These are phyloP conservation scores for Calocybe gangraenosa DNA, from an alignment of 768 basidiomycete genomes.

Conservation along the genomic window DNA sequence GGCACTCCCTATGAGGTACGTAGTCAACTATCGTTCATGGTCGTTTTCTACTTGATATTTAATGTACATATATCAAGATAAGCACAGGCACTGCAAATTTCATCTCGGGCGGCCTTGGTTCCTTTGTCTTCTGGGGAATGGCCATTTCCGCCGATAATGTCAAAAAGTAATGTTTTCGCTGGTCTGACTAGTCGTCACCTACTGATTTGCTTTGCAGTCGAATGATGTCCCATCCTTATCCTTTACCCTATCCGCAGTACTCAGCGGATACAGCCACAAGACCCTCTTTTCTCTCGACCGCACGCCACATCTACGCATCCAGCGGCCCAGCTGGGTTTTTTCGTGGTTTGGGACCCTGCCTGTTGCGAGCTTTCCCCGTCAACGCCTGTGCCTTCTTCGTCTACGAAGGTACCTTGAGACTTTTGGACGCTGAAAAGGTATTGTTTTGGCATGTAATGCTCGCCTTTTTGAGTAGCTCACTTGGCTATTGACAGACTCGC, in stretches of 20 bases:
- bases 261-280: slow-evolving; percentile 22
- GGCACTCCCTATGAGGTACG: slow-evolving; percentile 60
- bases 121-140: slow-evolving; percentile 64
- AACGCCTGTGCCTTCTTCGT: slow-evolving; percentile 79
- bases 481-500: slow-evolving; percentile 39
- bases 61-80: slow-evolving; percentile 41
- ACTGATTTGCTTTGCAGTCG: slow-evolving; percentile 35
- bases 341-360: slow-evolving; percentile 63
- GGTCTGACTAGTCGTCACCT: slow-evolving; percentile 3
- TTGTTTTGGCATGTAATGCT: slow-evolving; percentile 5
- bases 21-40: slow-evolving; percentile 1
- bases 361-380: slow-evolving; percentile 72
- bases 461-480: no score
- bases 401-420: slow-evolving; percentile 69
- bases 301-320: slow-evolving; percentile 46
- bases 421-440: slow-evolving; percentile 65
- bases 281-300: slow-evolving; percentile 47
- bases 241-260: slow-evolving; percentile 34
- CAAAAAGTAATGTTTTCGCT: slow-evolving; percentile 57
- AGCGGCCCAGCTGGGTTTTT: slow-evolving; percentile 56
- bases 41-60: neutral
- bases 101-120: slow-evolving; percentile 58
- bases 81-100: slow-evolving; percentile 60
- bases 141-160: slow-evolving; percentile 77
- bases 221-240: slow-evolving; percentile 59